phyloP scores from a whole-genome alignment of 257 asterid species.

The Leptodermis oblonga region DNA sequence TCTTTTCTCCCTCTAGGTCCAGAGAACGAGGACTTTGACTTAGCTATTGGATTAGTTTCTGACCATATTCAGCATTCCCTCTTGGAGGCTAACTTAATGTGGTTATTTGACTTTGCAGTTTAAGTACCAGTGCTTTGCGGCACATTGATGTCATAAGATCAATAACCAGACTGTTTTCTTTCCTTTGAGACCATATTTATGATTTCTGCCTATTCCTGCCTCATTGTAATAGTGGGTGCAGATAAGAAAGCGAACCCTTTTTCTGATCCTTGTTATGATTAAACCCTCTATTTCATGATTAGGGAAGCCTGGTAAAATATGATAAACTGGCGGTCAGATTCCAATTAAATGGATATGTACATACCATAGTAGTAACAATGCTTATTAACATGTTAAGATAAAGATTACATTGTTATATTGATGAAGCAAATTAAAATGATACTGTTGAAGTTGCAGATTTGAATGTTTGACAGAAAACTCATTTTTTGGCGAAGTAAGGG shows the following conservation, averaged over 20 bases:
- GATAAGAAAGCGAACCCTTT: neutral
- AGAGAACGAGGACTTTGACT: neutral
- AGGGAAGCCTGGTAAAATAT: neutral
- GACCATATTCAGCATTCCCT: neutral
- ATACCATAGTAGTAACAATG: neutral
- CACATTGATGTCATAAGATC: neutral
- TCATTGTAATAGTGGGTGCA: neutral
- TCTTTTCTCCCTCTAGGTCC: slow-evolving; percentile 1
- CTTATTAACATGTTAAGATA: neutral
- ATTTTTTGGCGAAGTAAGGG: neutral
- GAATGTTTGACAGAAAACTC: neutral
- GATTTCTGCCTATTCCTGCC: neutral
- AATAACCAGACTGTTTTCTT: neutral
- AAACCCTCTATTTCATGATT: neutral
- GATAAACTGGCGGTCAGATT: neutral
- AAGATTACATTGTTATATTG: neutral
- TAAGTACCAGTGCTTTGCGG: neutral
- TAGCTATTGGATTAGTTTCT: neutral
- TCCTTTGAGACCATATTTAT: neutral
- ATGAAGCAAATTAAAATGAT: neutral
- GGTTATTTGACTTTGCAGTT: neutral
- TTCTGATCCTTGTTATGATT: no score
- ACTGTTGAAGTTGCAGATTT: neutral
- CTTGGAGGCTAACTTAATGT: neutral
- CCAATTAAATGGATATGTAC: neutral